phyloP scores from a whole-genome alignment of 352 stramenopile species.

The Blastocystis sp. region DNA sequence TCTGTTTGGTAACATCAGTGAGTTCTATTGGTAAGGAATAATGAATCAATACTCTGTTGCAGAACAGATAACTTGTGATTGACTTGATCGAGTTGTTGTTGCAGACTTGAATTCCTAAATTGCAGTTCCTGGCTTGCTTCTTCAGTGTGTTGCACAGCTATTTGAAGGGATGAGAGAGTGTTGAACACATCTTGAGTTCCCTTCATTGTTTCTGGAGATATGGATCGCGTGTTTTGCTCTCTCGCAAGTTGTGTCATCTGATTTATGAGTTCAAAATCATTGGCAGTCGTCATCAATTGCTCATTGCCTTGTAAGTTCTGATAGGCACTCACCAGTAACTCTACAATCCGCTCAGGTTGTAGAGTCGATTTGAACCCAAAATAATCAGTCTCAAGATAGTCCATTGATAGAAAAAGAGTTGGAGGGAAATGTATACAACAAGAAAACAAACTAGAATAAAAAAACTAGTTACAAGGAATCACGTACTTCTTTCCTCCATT shows the following conservation, averaged over 20 bases:
- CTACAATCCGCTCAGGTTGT: background rate
- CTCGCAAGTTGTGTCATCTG: background rate
- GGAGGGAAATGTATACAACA: background rate
- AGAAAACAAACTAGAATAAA: background rate
- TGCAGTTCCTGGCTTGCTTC: background rate
- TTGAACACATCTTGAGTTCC: background rate
- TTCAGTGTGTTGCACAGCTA: background rate
- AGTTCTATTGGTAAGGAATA: background rate
- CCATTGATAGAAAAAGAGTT: background rate
- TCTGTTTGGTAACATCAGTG: background rate
- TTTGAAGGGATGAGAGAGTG: background rate
- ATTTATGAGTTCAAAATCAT: background rate
- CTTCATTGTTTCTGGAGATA: background rate
- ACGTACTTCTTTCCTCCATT: constrained; percentile 8
- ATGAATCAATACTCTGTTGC: background rate
- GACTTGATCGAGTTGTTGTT: background rate
- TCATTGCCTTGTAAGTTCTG: background rate
- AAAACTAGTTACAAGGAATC: constrained; percentile 6
- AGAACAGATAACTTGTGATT: background rate
- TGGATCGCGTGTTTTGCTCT: background rate
- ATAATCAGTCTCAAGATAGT: constrained; percentile 41
- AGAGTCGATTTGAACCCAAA: background rate
- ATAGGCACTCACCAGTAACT: background rate
- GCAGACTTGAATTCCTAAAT: background rate
- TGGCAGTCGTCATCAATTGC: background rate